These are phyloP conservation scores for Saccharomyces hybrid DNA, from an alignment of 1,139 yeast genomes.

Conservation along the genomic window DNA sequence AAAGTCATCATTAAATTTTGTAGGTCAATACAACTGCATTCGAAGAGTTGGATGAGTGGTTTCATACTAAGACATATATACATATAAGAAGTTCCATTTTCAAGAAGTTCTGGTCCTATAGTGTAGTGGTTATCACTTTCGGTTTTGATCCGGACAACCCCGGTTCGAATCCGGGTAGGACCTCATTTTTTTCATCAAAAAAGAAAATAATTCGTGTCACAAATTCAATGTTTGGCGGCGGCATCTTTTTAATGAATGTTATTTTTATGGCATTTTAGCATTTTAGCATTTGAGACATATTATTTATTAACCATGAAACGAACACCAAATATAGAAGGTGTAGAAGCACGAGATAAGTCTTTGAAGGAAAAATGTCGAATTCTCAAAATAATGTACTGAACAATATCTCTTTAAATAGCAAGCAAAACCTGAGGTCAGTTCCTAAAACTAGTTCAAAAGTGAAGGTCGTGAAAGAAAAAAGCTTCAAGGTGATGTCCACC, in stretches of 20 bases:
- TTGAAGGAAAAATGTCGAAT: not conserved
- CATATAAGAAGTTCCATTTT: not conserved
- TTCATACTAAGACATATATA: not conserved
- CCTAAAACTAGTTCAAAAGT: not conserved
- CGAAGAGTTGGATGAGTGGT: not conserved
- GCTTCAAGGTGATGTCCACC: not conserved
- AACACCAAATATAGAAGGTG: no score
- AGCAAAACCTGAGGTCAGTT: not conserved
- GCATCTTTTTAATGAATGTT: no score
- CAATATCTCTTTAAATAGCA: not conserved
- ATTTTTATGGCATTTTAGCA: no score
- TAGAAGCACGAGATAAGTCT: no score
- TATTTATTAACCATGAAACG: no score
- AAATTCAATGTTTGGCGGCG: no score
- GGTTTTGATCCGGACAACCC: constrained; percentile 80
- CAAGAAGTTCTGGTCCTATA: constrained; percentile 30
- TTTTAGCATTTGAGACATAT: no score
- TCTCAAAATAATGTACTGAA: not conserved
- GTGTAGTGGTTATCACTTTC: constrained; percentile 64
- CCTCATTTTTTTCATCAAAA: constrained; percentile 36
- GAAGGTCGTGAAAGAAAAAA: not conserved
- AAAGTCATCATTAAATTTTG: no score
- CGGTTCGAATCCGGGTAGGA: constrained; percentile 95
- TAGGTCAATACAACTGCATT: not conserved
- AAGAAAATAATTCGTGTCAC: no score